Percentiles rank a stretch among this genome's conserved stretches.
These are phyloP conservation scores for barrel medic (Medicago truncatula) DNA, from an alignment of 306 rosid genomes.

Conservation along the genomic window MtrunA17r5.0-ANR NC_053045.1:36303501-36304000, in stretches of 20 bases:
- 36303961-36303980: constrained; percentile 48
- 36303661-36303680: neutral
- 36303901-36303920: constrained; percentile 50
- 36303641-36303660: neutral
- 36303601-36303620: neutral
- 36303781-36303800: constrained; percentile 44
- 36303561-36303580: neutral
- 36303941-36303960: constrained; percentile 11
- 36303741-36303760: constrained; percentile 51
- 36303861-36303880: constrained; percentile 44
- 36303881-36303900: constrained; percentile 44
- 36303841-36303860: constrained; percentile 45
- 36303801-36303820: constrained; percentile 49
- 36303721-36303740: neutral
- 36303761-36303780: constrained; percentile 60
- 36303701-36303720: constrained; percentile 20
- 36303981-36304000: constrained; percentile 53
- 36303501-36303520: constrained; percentile 31
- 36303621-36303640: neutral
- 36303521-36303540: neutral
- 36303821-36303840: constrained; percentile 38
- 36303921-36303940: constrained; percentile 44
- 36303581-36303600: neutral
- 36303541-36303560: neutral
- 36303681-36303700: constrained; percentile 34